Evolutionary conservation across 805 yeast genomes (phyloP).

Genomic region (Sugiyamaella qingdaonensis): DNA sequence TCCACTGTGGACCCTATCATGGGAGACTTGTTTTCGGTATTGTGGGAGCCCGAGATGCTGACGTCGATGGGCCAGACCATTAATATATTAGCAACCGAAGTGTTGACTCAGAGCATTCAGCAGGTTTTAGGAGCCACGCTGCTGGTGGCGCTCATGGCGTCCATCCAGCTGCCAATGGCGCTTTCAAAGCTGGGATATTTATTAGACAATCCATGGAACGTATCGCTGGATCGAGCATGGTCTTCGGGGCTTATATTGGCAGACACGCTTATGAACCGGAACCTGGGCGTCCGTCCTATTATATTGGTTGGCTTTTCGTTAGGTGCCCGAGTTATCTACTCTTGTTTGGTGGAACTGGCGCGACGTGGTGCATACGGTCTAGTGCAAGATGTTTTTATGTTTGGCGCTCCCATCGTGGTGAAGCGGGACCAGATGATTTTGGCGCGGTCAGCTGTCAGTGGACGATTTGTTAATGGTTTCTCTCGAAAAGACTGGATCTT

Average conservation of each 20-base stretch:
- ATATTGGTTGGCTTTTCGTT: conserved; percentile 90
- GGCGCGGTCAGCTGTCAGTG: conserved; percentile 84
- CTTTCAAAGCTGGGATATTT: conserved; percentile 83
- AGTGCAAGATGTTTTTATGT: conserved; percentile 78
- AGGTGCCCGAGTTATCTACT: conserved; percentile 87
- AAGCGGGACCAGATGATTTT: conserved; percentile 70
- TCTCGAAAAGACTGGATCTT: conserved; percentile 93
- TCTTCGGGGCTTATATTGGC: conserved; percentile 88
- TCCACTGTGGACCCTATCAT: conserved; percentile 95
- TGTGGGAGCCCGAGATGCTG: conserved; percentile 99
- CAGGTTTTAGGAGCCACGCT: conserved; percentile 92
- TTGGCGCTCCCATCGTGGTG: conserved; percentile 85
- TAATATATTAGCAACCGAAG: conserved; percentile 87
- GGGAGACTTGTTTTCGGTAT: conserved; percentile 89
- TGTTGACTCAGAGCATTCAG: conserved; percentile 86
- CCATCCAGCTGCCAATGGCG: conserved; percentile 89
- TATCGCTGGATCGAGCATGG: conserved; percentile 96
- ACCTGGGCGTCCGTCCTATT: conserved; percentile 87
- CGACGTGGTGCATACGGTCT: conserved; percentile 82
- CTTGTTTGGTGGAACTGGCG: conserved; percentile 83
- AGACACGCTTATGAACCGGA: conserved; percentile 80
- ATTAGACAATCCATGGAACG: conserved; percentile 97
- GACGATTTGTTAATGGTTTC: conserved; percentile 84
- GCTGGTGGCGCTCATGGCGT: conserved; percentile 84
- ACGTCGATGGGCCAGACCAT: conserved; percentile 96